These are phyloP conservation scores for Chlorella sp. DNA, from an alignment of 139 green algal species.

Conservation along the genomic window DNA sequence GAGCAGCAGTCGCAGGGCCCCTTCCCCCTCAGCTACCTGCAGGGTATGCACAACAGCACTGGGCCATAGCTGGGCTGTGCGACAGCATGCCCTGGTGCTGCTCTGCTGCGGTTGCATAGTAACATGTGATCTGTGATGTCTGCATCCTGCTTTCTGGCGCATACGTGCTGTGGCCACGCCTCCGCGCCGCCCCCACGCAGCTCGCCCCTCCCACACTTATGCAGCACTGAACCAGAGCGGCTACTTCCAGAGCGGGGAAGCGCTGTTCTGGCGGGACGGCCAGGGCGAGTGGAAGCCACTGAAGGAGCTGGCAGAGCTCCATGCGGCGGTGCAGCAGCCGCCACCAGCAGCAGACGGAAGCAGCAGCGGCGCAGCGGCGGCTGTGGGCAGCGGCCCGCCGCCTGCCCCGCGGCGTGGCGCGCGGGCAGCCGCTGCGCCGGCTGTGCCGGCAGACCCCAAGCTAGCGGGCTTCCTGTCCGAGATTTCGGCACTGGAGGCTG, in stretches of 20 bases:
- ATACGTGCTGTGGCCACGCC: too few relatives aligned
- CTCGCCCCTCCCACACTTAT: not conserved
- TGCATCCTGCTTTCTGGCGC: too few relatives aligned
- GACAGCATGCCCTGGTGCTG: too few relatives aligned
- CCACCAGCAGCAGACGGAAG: not conserved
- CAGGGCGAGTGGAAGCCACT: constrained; percentile 51
- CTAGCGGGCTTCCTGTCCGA: constrained; percentile 75
- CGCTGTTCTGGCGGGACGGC: constrained; percentile 57
- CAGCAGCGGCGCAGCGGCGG: not conserved
- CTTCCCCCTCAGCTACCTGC: constrained; percentile 37
- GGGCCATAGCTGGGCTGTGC: not conserved
- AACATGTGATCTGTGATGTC: too few relatives aligned
- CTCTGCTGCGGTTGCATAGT: too few relatives aligned
- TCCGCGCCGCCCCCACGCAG: too few relatives aligned
- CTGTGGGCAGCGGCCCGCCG: not conserved
- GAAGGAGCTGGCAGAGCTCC: constrained; percentile 37
- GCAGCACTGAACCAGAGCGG: constrained; percentile 36
- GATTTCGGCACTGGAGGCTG: constrained; percentile 67
- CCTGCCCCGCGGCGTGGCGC: not conserved
- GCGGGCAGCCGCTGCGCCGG: not conserved
- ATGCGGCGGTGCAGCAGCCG: constrained; percentile 3
- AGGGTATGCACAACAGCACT: constrained; percentile 14
- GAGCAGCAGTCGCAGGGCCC: constrained; percentile 38
- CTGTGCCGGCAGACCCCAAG: constrained; percentile 36
- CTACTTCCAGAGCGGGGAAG: constrained; percentile 37